A percentile compares a stretch with the other conserved stretches of the same genome.
phyloP scores from a whole-genome alignment of 352 stramenopile species.

The Globisporangium perplexum region DNA sequence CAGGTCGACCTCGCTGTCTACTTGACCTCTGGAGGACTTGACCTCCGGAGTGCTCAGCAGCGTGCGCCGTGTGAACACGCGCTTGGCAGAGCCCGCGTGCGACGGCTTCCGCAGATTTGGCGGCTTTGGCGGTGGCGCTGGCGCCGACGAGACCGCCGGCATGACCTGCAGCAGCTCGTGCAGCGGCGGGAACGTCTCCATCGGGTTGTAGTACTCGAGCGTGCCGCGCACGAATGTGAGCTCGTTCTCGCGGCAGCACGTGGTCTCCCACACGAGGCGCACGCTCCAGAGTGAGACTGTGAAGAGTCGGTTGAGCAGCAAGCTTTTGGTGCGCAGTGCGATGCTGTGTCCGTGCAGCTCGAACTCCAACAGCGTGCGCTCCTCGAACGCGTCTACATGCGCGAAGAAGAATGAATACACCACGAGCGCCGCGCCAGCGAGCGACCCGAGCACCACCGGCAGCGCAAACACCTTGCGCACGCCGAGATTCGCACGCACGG shows the following conservation, averaged over 20 bases:
- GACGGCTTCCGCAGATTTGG: too few species aligned
- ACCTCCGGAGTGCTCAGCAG: neutral
- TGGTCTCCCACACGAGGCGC: conserved; percentile 28
- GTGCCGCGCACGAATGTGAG: conserved; percentile 31
- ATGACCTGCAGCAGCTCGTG: conserved; percentile 1
- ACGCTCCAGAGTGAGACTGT: conserved; percentile 39
- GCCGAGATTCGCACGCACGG: conserved; percentile 14
- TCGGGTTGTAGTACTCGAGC: conserved; percentile 37
- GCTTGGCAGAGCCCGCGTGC: too few species aligned
- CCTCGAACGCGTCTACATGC: conserved; percentile 17
- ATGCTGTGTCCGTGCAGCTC: conserved; percentile 16
- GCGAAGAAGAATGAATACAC: conserved; percentile 27
- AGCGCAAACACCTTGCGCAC: conserved; percentile 20
- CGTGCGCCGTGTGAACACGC: neutral
- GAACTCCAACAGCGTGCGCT: conserved; percentile 21
- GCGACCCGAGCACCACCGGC: conserved; percentile 18
- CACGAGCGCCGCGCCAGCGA: conserved; percentile 16
- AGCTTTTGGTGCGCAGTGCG: conserved; percentile 26
- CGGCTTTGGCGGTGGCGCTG: too few species aligned
- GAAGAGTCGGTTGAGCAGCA: conserved; percentile 37
- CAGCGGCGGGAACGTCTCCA: conserved; percentile 33
- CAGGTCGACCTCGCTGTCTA: too few species aligned
- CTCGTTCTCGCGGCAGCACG: conserved; percentile 23
- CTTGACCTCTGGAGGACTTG: neutral
- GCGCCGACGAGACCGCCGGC: neutral